Conservation (phyloP, 2,329 filamentous ascomycete genomes). For the Fusarium sp. region DNA sequence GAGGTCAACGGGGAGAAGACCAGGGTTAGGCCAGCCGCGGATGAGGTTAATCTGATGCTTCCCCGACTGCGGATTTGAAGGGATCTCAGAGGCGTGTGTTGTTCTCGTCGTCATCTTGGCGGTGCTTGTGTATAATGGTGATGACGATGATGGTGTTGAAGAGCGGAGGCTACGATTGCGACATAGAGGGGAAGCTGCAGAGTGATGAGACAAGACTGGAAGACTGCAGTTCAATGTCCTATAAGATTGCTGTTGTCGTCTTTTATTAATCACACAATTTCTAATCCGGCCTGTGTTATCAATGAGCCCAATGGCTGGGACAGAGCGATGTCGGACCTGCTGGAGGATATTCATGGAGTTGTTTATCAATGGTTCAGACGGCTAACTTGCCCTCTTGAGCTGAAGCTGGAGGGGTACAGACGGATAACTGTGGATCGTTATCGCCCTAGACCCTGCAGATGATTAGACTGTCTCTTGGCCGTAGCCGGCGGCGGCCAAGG, state of each 20-base stretch:
- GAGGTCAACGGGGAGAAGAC: conserved; percentile 75
- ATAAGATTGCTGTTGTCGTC: not conserved
- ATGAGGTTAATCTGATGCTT: conserved; percentile 73
- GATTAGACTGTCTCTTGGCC: not conserved
- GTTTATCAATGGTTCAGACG: conserved; percentile 12
- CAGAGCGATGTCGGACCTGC: conserved; percentile 45
- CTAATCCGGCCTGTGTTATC: not conserved
- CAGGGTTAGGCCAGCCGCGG: conserved; percentile 75
- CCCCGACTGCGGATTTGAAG: conserved; percentile 41
- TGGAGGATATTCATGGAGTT: conserved; percentile 34
- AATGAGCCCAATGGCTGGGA: conserved; percentile 2
- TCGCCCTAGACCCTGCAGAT: conserved; percentile 7
- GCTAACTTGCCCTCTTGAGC: conserved; percentile 8
- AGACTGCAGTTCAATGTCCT: not conserved
- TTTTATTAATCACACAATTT: not conserved
- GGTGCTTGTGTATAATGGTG: conserved; percentile 2
- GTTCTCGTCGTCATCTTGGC: conserved; percentile 19
- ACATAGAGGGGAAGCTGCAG: conserved; percentile 6
- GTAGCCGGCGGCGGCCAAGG: not conserved
- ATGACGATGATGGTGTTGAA: conserved; percentile 23
- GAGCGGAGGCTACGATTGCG: conserved; percentile 13
- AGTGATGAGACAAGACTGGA: not conserved
- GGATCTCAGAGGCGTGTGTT: conserved; percentile 29
- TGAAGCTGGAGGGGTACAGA: conserved; percentile 4
- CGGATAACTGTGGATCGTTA: conserved; percentile 45